phyloP scores from a whole-genome alignment of 2,329 filamentous ascomycete genomes.

The Albophoma yamanashiensis region DNA sequence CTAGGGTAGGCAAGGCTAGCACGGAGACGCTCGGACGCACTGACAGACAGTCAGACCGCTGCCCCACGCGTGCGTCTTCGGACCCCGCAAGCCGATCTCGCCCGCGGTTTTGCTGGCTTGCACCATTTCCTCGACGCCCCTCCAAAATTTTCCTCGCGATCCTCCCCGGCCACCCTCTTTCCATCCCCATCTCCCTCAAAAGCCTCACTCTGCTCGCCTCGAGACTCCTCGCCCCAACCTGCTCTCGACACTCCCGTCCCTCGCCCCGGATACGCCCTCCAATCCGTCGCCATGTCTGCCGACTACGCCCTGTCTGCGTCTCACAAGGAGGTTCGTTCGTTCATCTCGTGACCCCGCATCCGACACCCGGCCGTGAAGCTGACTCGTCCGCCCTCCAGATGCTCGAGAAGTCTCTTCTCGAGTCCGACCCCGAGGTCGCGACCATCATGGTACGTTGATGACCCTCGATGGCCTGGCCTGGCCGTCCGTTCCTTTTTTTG shows the following conservation, averaged over 20 bases:
- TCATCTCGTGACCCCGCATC: neutral
- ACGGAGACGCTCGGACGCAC: neutral
- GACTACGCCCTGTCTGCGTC: conserved; percentile 42
- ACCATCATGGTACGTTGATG: conserved; percentile 74
- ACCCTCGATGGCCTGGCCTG: neutral
- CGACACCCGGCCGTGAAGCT: neutral
- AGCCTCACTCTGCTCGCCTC: neutral
- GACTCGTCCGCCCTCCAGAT: conserved; percentile 43
- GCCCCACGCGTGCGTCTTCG: neutral
- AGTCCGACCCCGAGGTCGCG: conserved; percentile 88
- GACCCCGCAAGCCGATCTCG: conserved; percentile 8
- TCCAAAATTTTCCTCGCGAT: conserved; percentile 2
- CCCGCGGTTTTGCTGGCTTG: neutral
- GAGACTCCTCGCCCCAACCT: neutral
- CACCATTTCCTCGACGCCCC: neutral
- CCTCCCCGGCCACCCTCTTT: neutral
- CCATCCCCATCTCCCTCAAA: neutral
- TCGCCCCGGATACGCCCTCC: conserved; percentile 1
- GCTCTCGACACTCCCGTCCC: neutral
- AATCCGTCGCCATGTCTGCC: conserved; percentile 25
- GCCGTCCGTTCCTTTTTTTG: no score
- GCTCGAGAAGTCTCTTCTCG: conserved; percentile 89
- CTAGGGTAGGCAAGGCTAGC: neutral
- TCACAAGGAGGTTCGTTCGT: conserved; percentile 40
- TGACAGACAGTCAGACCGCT: neutral